Percentiles rank a stretch among this genome's conserved stretches.
phyloP scores from a whole-genome alignment of 306 rosid species.

The Aeschynomene evenia region DNA sequence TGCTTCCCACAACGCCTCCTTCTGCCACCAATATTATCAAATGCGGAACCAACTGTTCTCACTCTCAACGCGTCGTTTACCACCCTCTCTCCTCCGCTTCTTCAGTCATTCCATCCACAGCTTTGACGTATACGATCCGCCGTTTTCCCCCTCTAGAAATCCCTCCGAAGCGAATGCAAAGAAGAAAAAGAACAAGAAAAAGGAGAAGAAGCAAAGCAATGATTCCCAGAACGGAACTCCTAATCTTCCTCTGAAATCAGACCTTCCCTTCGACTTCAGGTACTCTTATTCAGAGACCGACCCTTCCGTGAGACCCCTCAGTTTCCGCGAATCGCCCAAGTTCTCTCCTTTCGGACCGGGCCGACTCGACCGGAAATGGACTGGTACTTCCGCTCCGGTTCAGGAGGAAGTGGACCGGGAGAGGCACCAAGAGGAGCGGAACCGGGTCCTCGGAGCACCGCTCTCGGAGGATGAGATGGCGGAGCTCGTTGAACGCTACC shows the following conservation, averaged over 20 bases:
- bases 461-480: slow-evolving; percentile 64
- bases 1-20: not conserved
- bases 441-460: slow-evolving; percentile 70
- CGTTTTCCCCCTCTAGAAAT: slow-evolving; percentile 53
- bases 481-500: slow-evolving; percentile 76
- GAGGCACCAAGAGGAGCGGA: slow-evolving; percentile 46
- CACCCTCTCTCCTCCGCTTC: slow-evolving; percentile 18
- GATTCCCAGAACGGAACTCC: slow-evolving; percentile 1
- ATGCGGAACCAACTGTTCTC: slow-evolving; percentile 24
- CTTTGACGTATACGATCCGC: slow-evolving; percentile 66
- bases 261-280: slow-evolving; percentile 79
- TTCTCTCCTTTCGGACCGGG: slow-evolving; percentile 92
- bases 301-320: slow-evolving; percentile 50
- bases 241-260: slow-evolving; percentile 49
- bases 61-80: slow-evolving; percentile 17
- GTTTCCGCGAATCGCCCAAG: slow-evolving; percentile 87
- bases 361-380: slow-evolving; percentile 76
- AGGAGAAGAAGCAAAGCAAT: not conserved
- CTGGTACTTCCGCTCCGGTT: slow-evolving; percentile 63
- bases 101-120: slow-evolving; percentile 25
- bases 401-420: slow-evolving; percentile 37
- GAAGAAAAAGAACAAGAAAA: slow-evolving; percentile 25
- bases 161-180: not conserved
- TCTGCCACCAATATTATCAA: not conserved
- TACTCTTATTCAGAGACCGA: slow-evolving; percentile 76